These are phyloP conservation scores for Penicillium lividum DNA, from an alignment of 495 filamentous ascomycete genomes.

Conservation along the genomic window DNA sequence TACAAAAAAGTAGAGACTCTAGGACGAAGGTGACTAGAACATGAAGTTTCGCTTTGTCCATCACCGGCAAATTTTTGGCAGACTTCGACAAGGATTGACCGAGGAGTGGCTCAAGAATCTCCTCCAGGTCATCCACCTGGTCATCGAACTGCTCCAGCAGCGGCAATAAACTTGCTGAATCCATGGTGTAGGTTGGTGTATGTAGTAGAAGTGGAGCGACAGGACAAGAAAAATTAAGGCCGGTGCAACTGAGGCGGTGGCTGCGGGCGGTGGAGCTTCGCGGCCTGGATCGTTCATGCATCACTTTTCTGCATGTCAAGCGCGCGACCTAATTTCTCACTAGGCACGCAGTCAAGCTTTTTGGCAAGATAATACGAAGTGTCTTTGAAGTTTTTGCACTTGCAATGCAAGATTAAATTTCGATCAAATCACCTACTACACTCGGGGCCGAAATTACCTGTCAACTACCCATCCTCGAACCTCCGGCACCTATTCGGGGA, in stretches of 20 bases:
- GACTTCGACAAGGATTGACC: constrained; percentile 61
- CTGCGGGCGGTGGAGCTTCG: constrained; percentile 21
- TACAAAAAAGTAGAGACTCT: constrained; percentile 91
- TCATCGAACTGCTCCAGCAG: constrained; percentile 72
- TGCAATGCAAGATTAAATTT: background rate
- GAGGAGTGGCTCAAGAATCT: constrained; percentile 68
- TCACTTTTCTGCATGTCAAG: constrained; percentile 2
- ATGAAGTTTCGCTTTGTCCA: constrained; percentile 93
- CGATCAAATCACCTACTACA: background rate
- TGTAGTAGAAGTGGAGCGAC: constrained; percentile 1
- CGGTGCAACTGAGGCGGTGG: constrained; percentile 23
- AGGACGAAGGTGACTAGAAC: constrained; percentile 81
- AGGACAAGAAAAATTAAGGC: constrained; percentile 29
- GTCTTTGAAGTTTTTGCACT: background rate
- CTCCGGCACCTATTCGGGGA: constrained; percentile 9
- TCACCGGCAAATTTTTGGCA: constrained; percentile 76
- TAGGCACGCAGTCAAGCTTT: background rate
- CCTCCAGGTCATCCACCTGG: constrained; percentile 74
- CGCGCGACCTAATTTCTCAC: background rate
- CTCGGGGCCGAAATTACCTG: background rate
- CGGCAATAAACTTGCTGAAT: constrained; percentile 43
- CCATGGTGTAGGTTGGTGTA: constrained; percentile 32
- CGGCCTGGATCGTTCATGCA: constrained; percentile 21
- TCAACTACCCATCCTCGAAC: background rate
- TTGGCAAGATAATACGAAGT: background rate